Conservation (phyloP, 2,329 filamentous ascomycete genomes). For the Aspergillus tanneri region DNA sequence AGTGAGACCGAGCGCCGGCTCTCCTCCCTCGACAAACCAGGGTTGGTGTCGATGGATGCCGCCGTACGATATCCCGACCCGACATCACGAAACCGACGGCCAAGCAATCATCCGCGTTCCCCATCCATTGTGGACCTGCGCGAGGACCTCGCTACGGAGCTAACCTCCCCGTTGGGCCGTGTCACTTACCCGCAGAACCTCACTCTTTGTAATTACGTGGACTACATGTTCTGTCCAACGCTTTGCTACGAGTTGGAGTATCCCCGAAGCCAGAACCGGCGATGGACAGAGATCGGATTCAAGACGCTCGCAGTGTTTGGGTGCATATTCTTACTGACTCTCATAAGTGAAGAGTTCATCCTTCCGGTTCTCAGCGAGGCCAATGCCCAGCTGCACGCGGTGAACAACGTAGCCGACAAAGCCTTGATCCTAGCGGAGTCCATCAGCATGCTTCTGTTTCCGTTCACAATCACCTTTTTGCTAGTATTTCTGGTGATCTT, state of each 20-base stretch:
- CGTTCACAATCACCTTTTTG: conserved; percentile 94
- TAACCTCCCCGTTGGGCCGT: conserved; percentile 85
- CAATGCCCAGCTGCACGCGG: conserved; percentile 51
- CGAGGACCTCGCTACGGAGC: conserved; percentile 82
- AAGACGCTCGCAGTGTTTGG: conserved; percentile 91
- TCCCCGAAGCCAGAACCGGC: conserved; percentile 71
- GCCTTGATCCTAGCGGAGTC: conserved; percentile 82
- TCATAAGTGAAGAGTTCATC: conserved; percentile 93
- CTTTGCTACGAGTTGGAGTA: conserved; percentile 98
- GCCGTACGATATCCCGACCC: conserved; percentile 73
- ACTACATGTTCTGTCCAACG: conserved; percentile 89
- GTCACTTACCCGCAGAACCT: conserved; percentile 90
- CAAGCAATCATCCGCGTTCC: conserved; percentile 31
- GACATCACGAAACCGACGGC: conserved; percentile 28
- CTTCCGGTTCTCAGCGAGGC: conserved; percentile 81
- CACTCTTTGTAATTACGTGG: conserved; percentile 74
- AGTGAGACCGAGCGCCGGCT: conserved; percentile 82
- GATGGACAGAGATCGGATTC: conserved; percentile 77
- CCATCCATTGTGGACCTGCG: conserved; percentile 67
- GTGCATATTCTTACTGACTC: conserved; percentile 89
- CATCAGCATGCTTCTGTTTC: conserved; percentile 87
- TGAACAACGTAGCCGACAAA: conserved; percentile 60
- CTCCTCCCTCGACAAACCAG: conserved; percentile 75
- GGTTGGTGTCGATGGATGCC: conserved; percentile 61
- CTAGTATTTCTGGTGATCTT: conserved; percentile 98